Conservation (phyloP, 2,329 filamentous ascomycete species). For the Xenoacremonium recifei region DNA sequence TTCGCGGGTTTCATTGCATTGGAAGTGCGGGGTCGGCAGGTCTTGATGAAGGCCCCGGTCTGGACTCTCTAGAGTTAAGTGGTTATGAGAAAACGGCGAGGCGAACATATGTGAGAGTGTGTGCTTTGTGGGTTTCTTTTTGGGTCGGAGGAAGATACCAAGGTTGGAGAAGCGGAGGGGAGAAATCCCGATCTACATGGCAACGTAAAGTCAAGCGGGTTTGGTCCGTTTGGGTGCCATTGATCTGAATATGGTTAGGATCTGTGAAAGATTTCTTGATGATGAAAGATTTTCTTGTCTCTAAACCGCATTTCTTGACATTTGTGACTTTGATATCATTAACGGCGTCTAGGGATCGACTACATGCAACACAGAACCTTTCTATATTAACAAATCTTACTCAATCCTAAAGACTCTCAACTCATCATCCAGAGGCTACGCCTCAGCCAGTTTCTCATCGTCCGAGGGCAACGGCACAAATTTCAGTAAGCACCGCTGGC, state of each 20-base stretch:
- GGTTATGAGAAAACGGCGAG: too few species aligned
- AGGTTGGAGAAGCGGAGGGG: constrained; percentile 8
- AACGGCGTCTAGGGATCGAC: not conserved
- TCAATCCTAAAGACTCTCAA: too few species aligned
- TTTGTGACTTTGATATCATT: not conserved
- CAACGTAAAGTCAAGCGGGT: constrained; percentile 5
- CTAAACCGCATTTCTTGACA: not conserved
- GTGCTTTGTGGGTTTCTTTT: constrained; percentile 13
- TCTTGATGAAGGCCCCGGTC: constrained; percentile 73
- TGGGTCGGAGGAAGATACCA: not conserved
- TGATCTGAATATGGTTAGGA: constrained; percentile 13
- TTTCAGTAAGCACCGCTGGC: constrained; percentile 56
- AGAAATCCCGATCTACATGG: constrained; percentile 7
- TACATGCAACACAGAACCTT: too few species aligned
- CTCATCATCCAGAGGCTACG: too few species aligned
- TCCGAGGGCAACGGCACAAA: too few species aligned
- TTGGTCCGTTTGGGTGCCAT: constrained; percentile 14
- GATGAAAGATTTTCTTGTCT: not conserved
- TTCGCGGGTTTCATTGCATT: constrained; percentile 74
- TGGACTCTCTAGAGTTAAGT: too few species aligned
- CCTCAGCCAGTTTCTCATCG: too few species aligned
- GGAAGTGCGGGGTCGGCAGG: constrained; percentile 73
- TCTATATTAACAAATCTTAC: too few species aligned
- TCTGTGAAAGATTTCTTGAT: constrained; percentile 2
- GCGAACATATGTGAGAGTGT: too few species aligned